Base-by-base conservation (phyloP, 345 rosid species). In the Odontarrhena argentea region DNA sequence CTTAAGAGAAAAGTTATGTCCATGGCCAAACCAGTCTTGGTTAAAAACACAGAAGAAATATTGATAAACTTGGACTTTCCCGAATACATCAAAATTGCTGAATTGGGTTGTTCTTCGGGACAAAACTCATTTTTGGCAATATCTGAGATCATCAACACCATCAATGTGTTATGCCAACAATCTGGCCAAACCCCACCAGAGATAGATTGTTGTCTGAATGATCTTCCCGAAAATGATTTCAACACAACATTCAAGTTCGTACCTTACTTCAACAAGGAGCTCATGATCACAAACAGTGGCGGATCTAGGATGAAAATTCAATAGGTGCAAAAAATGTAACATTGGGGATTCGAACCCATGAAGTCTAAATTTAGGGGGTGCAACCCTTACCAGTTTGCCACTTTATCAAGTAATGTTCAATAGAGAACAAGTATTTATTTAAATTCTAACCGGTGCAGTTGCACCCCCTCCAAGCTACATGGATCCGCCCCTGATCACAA, bases 31-130 rank as follows among this genome's bases (percentile, higher is more conserved):
- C 64, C 56, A 34, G 13, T 68, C 8, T 48, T 68, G 69, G 55
- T 68, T 2, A 34, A 48, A 48, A 62, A 40, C 60, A 55, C 60
- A 6, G 7, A 62, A 68, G 78, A 69, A 26, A 52, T 55, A 49
- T 15, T 52, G 50, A 36, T 15, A 11, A 57, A 37, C 18, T 46
- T 73, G 7, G 9, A 34, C 13, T 58, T 78, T 51, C 71, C 82
- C 0, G 6, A 22, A 3, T 22, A 52, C 40, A 61, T 79, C 13
- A 66, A 73, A 22, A 50, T 75, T 22, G 84, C 81, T 9, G 88
- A 84, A n/a, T 36, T 84, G 47, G 88, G 84, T 47, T 84, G 88
- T 22, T 76, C 85, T 32, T 78, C 88, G 10, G 88, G 83, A 28
- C 70, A 79, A 47, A 84, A 77, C 50, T 24, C 88, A 1, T 54